Base-by-base conservation (phyloP, 2,329 filamentous ascomycete species). In the Lizonia empirigonia region DNA sequence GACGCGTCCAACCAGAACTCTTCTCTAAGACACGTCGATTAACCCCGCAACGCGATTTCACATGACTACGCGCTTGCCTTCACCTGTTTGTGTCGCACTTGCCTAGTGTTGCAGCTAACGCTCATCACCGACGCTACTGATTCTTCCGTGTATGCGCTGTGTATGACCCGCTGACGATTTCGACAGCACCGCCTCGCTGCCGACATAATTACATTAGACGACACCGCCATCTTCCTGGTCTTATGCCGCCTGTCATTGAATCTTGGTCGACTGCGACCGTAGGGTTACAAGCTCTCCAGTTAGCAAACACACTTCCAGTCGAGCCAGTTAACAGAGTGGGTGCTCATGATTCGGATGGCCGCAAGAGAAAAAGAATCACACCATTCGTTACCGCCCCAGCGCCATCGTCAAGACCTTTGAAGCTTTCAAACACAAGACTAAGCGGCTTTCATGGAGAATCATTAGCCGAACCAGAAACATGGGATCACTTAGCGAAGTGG, bases 401-500 rank as follows among this genome's bases (percentile, higher is more conserved):
- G 15, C 15, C 18, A 8, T 20, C 16, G 5, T 13, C n/a, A 9
- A 13, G 12, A 27, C 10, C 8, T 9, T 7, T 19, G 10, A 12
- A 3, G 18, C 2, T 19, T 22, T 19, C n/a, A 33, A 12, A 5
- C 10, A 19, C n/a, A 10, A 5, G 10, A 12, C 12, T 12, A n/a
- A 24, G 20, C 7, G 9, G 9, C 6, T 15, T 16, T 10, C 29
- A 26, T 34, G 15, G 18, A 15, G 13, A 5, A n/a, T 10, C 9
- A 19, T 24, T 26, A 5, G 19, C 26, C 2, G n/a, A 30, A 12
- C 9, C 40, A 5, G 40, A 19, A 2, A 18, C 22, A 1, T 54
- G 51, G 45, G 32, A 50, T 27, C 23, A 34, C 19, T 24, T 50
- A 3, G n/a, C 24, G 9, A 49, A 41, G 29, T 50, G 45, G 51